These are phyloP conservation scores for Chloris gayana DNA, from an alignment of 176 grass and related monocot genomes.

Conservation along the genomic window DNA sequence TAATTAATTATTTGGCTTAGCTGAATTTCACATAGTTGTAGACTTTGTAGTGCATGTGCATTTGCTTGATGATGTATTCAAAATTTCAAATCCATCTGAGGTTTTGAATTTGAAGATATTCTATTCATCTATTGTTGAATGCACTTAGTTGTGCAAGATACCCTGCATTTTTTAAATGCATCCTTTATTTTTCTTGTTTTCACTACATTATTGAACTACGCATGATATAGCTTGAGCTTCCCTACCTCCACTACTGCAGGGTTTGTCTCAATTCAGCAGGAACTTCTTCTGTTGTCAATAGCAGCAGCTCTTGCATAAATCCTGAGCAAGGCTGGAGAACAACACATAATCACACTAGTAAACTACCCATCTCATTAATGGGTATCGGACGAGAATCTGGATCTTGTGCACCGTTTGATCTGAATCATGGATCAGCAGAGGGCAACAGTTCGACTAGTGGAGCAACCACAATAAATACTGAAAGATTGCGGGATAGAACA, in stretches of 20 bases:
- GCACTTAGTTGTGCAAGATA: slow-evolving; percentile 5
- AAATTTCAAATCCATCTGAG: background rate
- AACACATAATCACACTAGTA: slow-evolving; percentile 46
- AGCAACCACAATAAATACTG: background rate
- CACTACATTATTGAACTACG: background rate
- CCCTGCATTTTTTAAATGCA: slow-evolving; percentile 24
- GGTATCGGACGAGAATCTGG: slow-evolving; percentile 15
- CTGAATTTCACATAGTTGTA: background rate
- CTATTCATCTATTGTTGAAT: background rate
- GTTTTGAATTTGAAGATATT: background rate
- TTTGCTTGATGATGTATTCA: slow-evolving; percentile 16
- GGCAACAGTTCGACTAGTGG: slow-evolving; percentile 3
- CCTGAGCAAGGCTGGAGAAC: slow-evolving; percentile 46
- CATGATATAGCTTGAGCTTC: slow-evolving; percentile 1
- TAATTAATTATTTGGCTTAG: background rate
- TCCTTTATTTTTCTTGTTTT: slow-evolving; percentile 22
- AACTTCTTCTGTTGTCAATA: slow-evolving; percentile 33
- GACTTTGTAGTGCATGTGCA: slow-evolving; percentile 17
- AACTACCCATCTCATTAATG: slow-evolving; percentile 16
- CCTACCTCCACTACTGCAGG: slow-evolving; percentile 34
- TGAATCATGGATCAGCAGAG: slow-evolving; percentile 14
- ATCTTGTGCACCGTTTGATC: slow-evolving; percentile 37
- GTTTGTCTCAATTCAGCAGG: slow-evolving; percentile 23
- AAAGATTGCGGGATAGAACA: slow-evolving; percentile 35
- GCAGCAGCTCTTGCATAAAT: slow-evolving; percentile 7